Conservation (phyloP, 176 grass and related monocot species). For the Eragrostis curvula region DNA sequence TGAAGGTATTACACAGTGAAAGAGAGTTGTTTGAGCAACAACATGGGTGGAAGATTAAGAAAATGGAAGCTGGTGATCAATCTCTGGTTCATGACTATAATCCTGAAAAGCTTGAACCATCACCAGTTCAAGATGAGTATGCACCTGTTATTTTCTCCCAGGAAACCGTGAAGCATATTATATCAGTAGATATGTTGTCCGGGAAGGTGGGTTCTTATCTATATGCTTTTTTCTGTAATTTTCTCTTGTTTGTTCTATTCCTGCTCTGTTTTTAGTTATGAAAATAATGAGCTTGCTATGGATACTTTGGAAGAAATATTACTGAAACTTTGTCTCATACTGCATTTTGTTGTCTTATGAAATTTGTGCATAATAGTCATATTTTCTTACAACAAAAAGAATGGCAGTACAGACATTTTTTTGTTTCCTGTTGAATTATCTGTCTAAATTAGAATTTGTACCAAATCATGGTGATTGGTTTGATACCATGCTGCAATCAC, state of each 20-base stretch:
- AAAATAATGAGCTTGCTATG: neutral
- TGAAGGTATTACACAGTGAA: conserved; percentile 72
- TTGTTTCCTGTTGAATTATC: neutral
- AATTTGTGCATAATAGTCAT: neutral
- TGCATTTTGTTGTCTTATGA: neutral
- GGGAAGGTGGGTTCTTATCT: conserved; percentile 63
- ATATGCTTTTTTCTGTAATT: conserved; percentile 5
- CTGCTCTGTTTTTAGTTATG: neutral
- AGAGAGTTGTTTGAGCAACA: conserved; percentile 67
- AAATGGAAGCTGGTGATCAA: conserved; percentile 75
- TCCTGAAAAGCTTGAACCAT: conserved; percentile 70
- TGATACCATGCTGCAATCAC: neutral
- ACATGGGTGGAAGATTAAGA: conserved; percentile 83
- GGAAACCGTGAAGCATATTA: conserved; percentile 82
- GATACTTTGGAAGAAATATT: neutral
- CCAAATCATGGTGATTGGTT: neutral
- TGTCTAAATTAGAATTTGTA: neutral
- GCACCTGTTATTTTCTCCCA: conserved; percentile 90
- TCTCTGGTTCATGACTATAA: conserved; percentile 70
- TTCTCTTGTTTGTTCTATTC: neutral
- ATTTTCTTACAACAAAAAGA: neutral
- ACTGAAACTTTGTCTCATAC: no score
- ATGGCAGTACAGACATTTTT: neutral
- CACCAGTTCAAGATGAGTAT: conserved; percentile 76
- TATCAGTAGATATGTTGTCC: conserved; percentile 91